These are phyloP conservation scores for Termitomyces titanicus DNA, from an alignment of 768 basidiomycete species.

Conservation along the genomic window DNA sequence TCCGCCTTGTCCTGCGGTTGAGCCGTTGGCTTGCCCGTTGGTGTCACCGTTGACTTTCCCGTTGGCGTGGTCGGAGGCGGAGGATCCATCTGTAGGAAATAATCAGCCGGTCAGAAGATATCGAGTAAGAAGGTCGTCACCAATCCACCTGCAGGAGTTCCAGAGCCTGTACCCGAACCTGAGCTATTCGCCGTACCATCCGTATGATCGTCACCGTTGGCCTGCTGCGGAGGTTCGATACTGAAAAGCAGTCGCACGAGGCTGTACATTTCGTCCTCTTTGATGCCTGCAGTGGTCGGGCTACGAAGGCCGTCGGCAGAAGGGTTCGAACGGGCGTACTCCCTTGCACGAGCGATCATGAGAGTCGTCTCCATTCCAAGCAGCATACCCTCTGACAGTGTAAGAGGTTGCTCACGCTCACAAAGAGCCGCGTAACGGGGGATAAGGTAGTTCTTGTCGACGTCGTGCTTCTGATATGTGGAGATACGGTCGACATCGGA, in stretches of 20 bases:
- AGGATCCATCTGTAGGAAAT: neutral
- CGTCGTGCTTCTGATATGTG: constrained; percentile 48
- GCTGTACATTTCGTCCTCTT: constrained; percentile 12
- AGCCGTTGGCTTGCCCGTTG: constrained; percentile 1
- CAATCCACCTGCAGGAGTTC: constrained; percentile 16
- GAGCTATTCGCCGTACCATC: neutral
- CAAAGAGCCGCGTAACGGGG: constrained; percentile 56
- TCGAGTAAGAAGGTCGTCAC: constrained; percentile 11
- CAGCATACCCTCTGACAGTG: constrained; percentile 48
- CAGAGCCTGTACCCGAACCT: constrained; percentile 3
- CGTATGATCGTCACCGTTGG: neutral
- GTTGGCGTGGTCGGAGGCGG: neutral
- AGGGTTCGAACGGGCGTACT: constrained; percentile 35
- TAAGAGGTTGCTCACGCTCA: constrained; percentile 45
- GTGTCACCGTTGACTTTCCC: neutral
- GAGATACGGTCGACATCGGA: constrained; percentile 49
- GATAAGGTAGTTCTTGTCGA: constrained; percentile 45
- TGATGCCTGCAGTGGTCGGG: constrained; percentile 10
- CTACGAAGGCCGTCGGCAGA: constrained; percentile 13
- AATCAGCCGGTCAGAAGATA: constrained; percentile 5
- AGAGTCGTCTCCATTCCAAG: constrained; percentile 53
- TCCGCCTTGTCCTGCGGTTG: neutral
- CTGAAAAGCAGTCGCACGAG: constrained; percentile 15
- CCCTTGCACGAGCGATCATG: constrained; percentile 47
- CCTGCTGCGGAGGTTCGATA: neutral